Base-by-base conservation (phyloP, 2,329 filamentous ascomycete species). In the Cercospora sesami region DNA sequence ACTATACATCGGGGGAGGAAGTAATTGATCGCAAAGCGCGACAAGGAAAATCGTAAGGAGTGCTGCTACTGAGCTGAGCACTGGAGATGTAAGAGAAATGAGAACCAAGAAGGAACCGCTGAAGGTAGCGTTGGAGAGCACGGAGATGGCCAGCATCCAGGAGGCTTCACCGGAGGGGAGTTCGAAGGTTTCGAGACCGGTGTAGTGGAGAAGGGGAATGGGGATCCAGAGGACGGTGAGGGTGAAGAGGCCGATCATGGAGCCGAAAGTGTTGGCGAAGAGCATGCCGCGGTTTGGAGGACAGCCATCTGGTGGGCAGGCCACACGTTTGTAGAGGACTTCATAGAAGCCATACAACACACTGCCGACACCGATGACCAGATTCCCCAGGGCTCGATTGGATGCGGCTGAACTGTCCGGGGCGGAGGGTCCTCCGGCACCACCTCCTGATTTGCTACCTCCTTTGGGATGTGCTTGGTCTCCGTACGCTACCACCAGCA, bases 21-120 rank as follows among this genome's bases (percentile, higher is more conserved):
- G 84, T 66, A 94, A 78, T 89, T 95, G 96, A 80, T 99, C 95
- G 65, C 92, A 92, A 31, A 98, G 83, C 0, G 94, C 95, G 6
- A 99, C 95, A 69, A 98, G 88, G 84, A 99, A 98, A 73, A 99
- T 99, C 23, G 95, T 99, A 58, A 99, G 84, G 6, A 99, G 86
- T 2, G 94, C 93, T 0, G 95, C 95, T 10, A 99, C 95, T 18
- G 91, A 96, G 67, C 73, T 75, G 4, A 99, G 84, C 2, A 99
- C 95, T 0, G 95, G 95, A 18, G 91, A 94, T 0, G 95, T 99
- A 30, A 99, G 85, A 16, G 90, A 93, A 76, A 99, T 98, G 63
- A 99, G 86, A 36, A 97, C 91, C 7, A 98, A 85, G 83, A 98
- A 98, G 21, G 90, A 92, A 26, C 95, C 95, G 10, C 93, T 95